Conservation (phyloP, 2,329 filamentous ascomycete species). For the Proliferodiscus dingleyae region DNA sequence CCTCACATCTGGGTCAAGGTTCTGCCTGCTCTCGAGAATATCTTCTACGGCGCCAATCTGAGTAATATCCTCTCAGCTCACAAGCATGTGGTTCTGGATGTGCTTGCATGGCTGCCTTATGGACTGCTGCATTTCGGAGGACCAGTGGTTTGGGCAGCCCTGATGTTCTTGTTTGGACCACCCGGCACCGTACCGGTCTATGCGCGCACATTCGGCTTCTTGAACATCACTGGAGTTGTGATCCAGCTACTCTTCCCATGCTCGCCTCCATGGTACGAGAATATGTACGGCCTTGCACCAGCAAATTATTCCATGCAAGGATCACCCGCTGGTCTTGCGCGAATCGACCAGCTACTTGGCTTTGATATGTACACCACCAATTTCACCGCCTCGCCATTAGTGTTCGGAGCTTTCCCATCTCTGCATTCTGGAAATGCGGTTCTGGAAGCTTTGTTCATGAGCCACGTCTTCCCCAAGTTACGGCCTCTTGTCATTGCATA, state of each 20-base stretch:
- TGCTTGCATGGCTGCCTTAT: conserved; percentile 91
- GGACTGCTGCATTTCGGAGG: conserved; percentile 86
- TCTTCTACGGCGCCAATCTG: conserved; percentile 90
- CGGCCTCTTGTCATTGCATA: conserved; percentile 77
- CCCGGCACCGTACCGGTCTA: conserved; percentile 82
- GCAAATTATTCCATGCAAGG: conserved; percentile 90
- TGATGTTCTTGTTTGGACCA: conserved; percentile 85
- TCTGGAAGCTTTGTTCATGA: conserved; percentile 87
- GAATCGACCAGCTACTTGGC: conserved; percentile 85
- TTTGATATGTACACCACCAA: conserved; percentile 89
- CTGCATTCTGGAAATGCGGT: conserved; percentile 87
- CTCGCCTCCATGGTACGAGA: conserved; percentile 96
- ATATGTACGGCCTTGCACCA: conserved; percentile 81
- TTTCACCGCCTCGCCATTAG: conserved; percentile 84
- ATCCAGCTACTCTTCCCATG: conserved; percentile 91
- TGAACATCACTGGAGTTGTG: conserved; percentile 81
- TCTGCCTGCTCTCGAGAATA: conserved; percentile 89
- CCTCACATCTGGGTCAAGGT: conserved; percentile 95
- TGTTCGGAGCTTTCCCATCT: conserved; percentile 93
- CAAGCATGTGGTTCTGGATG: conserved; percentile 75
- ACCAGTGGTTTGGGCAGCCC: conserved; percentile 69
- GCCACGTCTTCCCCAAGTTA: conserved; percentile 81
- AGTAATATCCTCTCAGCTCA: conserved; percentile 94
- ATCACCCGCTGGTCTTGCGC: conserved; percentile 81
- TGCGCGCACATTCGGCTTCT: conserved; percentile 83